These are phyloP conservation scores for Globisporangium paroecandrum DNA, from an alignment of 352 stramenopile genomes.

Conservation along the genomic window DNA sequence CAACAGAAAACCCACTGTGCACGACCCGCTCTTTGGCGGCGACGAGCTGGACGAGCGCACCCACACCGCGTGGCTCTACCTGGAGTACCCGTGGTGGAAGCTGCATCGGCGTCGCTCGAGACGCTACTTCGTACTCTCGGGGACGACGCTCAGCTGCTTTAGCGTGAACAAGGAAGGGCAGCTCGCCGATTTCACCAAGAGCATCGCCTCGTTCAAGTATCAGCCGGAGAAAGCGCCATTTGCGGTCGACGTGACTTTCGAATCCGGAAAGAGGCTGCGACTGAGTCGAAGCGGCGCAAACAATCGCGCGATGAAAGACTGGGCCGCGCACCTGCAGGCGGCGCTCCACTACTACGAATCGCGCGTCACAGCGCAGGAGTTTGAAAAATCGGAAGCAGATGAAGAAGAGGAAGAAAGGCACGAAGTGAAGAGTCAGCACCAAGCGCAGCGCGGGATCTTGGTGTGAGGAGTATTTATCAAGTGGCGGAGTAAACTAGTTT, in stretches of 20 bases:
- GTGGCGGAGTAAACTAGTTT: neutral
- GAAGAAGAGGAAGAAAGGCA: neutral
- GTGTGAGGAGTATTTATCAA: neutral
- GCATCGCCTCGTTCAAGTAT: constrained; percentile 25
- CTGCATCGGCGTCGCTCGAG: constrained; percentile 19
- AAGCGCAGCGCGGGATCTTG: neutral
- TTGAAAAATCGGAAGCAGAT: neutral
- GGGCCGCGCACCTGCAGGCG: constrained; percentile 8
- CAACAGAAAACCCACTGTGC: neutral
- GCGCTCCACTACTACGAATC: constrained; percentile 5
- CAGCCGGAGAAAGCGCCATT: neutral
- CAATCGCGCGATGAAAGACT: constrained; percentile 4
- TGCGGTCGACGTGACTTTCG: constrained; percentile 2
- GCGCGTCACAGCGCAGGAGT: neutral
- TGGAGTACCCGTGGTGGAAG: constrained; percentile 38
- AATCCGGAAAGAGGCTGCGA: constrained; percentile 21
- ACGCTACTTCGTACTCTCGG: constrained; percentile 43
- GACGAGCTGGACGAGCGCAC: constrained; percentile 20
- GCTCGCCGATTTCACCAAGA: constrained; percentile 25
- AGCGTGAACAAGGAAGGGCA: constrained; percentile 50
- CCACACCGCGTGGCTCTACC: constrained; percentile 32
- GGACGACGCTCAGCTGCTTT: constrained; percentile 43
- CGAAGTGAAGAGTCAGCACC: neutral
- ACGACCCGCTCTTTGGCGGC: neutral
- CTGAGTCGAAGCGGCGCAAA: constrained; percentile 7